Base-by-base conservation (phyloP, 2,329 filamentous ascomycete species). In the Xylaria sp. region DNA sequence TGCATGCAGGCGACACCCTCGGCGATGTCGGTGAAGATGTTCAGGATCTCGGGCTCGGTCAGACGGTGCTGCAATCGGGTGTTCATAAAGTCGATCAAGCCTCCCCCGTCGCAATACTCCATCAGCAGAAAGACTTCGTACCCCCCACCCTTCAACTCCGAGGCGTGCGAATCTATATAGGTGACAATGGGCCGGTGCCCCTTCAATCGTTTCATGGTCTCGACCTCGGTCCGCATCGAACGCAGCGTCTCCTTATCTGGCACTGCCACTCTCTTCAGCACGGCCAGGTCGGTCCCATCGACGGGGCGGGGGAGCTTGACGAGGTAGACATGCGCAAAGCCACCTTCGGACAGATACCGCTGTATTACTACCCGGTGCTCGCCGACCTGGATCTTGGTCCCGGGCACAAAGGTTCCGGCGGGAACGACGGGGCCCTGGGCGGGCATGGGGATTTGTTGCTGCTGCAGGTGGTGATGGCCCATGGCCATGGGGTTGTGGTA, bases 131-230 rank as follows among this genome's bases (percentile, higher is more conserved):
- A 99, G 60, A 99, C 94, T 79, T 99, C 94, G 74, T 96, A 99
- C 60, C 94, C 94, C 48, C 92, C 92, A 55, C 90, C 91, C 69
- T 90, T 88, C 68, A 97, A 79, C 76, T 97, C 92, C 13, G 92
- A 97, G 44, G 94, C 94, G 76, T 99, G 94, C 66, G 93, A 97
- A 79, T 99, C 94, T 74, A 97, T 92, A 77, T 99, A 99, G 60
- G 89, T 97, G 69, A 99, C 94, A 71, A 99, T 97, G 69, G 94
- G 89, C 64, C 87, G 86, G 81, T 97, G 94, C 59, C 94, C 94
- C 80, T 96, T 96, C 69, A 99, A 83, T 76, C 94, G 92, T 86
- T 99, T 99, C 94, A 99, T 99, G 11, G 94, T 99, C 79, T 99
- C 94, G 68, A 99, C 94, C 80, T 99, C 94, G 67, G 88, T 97